phyloP scores from a whole-genome alignment of 148 eudicot genomes.

The Dysphania ambrosioides region DNA sequence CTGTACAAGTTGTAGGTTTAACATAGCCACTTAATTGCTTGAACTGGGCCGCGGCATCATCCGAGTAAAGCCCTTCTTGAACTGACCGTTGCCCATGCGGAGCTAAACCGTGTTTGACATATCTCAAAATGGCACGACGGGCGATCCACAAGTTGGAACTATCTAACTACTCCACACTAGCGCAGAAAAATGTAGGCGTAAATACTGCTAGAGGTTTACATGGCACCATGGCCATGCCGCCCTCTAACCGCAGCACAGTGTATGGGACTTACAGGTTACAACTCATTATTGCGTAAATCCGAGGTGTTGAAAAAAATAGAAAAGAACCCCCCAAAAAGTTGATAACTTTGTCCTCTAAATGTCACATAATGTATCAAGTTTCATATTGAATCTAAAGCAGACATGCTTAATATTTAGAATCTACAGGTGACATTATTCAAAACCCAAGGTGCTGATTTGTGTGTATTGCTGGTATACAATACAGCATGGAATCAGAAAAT shows the following conservation, averaged over 20 bases:
- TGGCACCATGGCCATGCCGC: neutral
- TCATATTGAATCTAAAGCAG: neutral
- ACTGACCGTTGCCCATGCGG: neutral
- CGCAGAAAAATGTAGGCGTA: no score
- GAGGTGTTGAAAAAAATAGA: no score
- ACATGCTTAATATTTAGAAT: no score
- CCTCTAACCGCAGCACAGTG: neutral
- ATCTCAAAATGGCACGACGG: neutral
- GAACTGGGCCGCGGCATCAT: neutral
- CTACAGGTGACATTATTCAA: neutral
- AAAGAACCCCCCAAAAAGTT: no score
- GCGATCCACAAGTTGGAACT: no score
- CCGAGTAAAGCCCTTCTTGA: neutral
- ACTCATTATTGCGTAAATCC: no score
- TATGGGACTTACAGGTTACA: no score
- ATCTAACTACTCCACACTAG: no score
- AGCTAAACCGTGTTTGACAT: neutral
- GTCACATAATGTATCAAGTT: neutral
- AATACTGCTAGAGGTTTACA: no score
- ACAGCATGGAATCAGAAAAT: neutral
- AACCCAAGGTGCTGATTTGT: neutral
- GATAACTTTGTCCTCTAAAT: no score
- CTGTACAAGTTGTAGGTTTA: neutral
- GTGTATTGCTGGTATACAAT: neutral
- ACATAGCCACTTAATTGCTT: no score